phyloP scores from a whole-genome alignment of 1,139 yeast genomes.

The Yamadazyma friedrichii region DNA sequence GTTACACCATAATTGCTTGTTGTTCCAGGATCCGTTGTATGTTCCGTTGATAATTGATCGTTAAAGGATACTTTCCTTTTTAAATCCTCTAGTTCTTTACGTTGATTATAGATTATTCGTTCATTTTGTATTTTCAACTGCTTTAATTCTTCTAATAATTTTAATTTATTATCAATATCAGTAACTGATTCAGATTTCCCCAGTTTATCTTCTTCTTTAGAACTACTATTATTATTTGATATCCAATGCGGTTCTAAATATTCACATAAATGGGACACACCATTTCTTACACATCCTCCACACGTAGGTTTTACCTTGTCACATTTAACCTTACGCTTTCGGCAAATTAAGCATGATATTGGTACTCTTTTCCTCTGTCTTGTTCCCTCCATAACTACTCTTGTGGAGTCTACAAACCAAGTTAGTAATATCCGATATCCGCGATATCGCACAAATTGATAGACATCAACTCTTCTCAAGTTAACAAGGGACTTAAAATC shows the following conservation, averaged over 20 bases:
- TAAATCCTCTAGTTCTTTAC: constrained; percentile 36
- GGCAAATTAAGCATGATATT: constrained; percentile 41
- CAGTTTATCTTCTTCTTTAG: not conserved
- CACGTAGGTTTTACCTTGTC: constrained; percentile 45
- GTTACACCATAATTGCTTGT: constrained; percentile 9
- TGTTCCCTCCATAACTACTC: not conserved
- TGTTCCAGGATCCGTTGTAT: constrained; percentile 6
- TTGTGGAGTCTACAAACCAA: not conserved
- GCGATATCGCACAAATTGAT: constrained; percentile 1
- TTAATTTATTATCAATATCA: constrained; percentile 8
- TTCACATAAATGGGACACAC: constrained; percentile 43
- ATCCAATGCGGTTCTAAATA: constrained; percentile 46
- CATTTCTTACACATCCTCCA: constrained; percentile 43
- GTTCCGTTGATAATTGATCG: constrained; percentile 24
- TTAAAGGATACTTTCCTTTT: constrained; percentile 30
- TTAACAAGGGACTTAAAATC: too few relatives aligned
- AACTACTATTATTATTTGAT: constrained; percentile 4
- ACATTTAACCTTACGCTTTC: constrained; percentile 46
- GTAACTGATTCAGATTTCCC: too few relatives aligned
- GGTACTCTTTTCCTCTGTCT: constrained; percentile 40
- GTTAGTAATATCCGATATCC: not conserved
- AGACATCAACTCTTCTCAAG: too few relatives aligned
- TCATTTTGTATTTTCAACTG: constrained; percentile 23
- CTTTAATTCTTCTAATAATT: constrained; percentile 22
- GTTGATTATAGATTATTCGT: constrained; percentile 24